These are phyloP conservation scores for Aspergillus spinulosporus DNA, from an alignment of 2,329 filamentous ascomycete genomes.

Conservation along the genomic window DNA sequence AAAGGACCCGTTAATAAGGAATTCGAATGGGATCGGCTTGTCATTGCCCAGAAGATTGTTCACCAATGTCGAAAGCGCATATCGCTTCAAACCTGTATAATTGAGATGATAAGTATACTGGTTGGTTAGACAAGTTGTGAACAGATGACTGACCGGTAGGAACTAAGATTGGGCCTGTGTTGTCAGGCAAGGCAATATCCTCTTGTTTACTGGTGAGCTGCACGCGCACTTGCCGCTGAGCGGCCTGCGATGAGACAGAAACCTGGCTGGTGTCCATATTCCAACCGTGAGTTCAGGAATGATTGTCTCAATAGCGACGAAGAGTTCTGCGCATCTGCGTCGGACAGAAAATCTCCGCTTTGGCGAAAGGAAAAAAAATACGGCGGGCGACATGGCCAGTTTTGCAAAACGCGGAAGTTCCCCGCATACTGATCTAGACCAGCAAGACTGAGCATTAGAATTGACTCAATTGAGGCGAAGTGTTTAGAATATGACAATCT, in stretches of 20 bases:
- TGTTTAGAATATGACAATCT: neutral
- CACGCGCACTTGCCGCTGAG: conserved; percentile 54
- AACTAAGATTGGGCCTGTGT: conserved; percentile 58
- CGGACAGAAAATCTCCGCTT: conserved; percentile 26
- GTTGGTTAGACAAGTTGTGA: neutral
- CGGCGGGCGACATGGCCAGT: conserved; percentile 43
- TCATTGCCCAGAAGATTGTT: conserved; percentile 60
- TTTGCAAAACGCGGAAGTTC: conserved; percentile 39
- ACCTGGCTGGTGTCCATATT: conserved; percentile 31
- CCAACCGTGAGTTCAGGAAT: neutral
- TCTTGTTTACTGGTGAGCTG: conserved; percentile 55
- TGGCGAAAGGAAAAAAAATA: conserved; percentile 36
- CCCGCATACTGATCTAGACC: conserved; percentile 12
- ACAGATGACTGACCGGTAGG: conserved; percentile 51
- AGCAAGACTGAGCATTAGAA: neutral
- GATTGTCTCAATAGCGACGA: conserved; percentile 2
- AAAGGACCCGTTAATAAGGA: conserved; percentile 91
- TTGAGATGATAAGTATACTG: conserved; percentile 17
- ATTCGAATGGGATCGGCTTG: conserved; percentile 68
- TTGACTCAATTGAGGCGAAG: no score
- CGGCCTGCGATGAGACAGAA: conserved; percentile 25
- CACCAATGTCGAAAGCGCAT: conserved; percentile 63
- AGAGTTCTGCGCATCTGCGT: conserved; percentile 6
- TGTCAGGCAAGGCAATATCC: conserved; percentile 56
- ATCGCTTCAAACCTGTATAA: conserved; percentile 53